These are phyloP conservation scores for Coemansia erecta DNA, from an alignment of 192 early-diverging fungal species.

Conservation along the genomic window DNA sequence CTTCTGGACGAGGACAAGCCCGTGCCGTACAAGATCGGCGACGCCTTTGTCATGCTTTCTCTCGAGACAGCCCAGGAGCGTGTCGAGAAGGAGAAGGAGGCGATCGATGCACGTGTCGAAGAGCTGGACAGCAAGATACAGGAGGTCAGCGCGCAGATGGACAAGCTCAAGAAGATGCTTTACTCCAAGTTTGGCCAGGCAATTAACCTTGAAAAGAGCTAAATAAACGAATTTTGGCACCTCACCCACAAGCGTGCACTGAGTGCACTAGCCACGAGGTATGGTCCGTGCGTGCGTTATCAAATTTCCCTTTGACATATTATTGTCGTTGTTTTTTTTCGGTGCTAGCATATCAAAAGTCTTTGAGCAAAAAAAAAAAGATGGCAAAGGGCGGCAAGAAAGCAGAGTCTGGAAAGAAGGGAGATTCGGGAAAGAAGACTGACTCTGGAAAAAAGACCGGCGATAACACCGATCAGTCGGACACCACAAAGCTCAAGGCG, in stretches of 20 bases:
- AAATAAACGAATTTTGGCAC: background rate
- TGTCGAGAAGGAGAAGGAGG: constrained; percentile 62
- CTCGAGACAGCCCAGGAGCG: constrained; percentile 72
- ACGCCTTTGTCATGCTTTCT: constrained; percentile 77
- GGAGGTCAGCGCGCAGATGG: constrained; percentile 70
- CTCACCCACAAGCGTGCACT: background rate
- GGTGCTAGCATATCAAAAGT: no score
- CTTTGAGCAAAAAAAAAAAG: no score
- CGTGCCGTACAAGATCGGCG: constrained; percentile 82
- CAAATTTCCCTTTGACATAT: no score
- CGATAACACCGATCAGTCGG: constrained; percentile 11
- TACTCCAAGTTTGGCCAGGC: constrained; percentile 93
- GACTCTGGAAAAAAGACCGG: constrained; percentile 3
- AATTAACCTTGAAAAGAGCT: constrained; percentile 93
- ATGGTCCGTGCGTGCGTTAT: no score
- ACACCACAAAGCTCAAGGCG: constrained; percentile 59
- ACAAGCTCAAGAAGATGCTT: constrained; percentile 76
- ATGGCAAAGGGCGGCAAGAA: no score
- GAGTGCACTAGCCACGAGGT: no score
- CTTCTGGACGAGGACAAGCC: constrained; percentile 85
- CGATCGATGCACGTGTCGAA: constrained; percentile 62
- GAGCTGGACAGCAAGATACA: constrained; percentile 65
- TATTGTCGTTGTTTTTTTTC: no score
- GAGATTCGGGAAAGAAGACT: background rate
- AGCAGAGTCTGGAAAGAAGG: constrained; percentile 5